Evolutionary conservation across 805 yeast genomes (phyloP).

Genomic region (Deakozyma indianensis): DNA sequence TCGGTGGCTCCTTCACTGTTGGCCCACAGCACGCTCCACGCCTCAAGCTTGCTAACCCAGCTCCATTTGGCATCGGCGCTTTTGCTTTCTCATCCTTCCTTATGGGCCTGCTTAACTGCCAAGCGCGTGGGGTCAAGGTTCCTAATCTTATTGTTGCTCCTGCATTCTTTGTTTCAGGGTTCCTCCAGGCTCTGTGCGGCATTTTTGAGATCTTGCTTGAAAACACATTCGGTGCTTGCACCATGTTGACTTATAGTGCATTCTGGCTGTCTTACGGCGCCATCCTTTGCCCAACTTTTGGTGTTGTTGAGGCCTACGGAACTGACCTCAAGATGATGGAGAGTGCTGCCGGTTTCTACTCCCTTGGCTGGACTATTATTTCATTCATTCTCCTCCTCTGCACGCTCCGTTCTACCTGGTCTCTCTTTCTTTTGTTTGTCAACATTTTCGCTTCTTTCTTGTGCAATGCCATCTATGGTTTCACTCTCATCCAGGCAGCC

Average conservation of each 20-base stretch:
- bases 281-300: constrained; percentile 36
- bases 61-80: constrained; percentile 47
- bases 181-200: constrained; percentile 48
- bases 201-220: constrained; percentile 54
- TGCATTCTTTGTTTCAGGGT: constrained; percentile 52
- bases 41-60: constrained; percentile 48
- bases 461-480: constrained; percentile 37
- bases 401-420: constrained; percentile 51
- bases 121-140: constrained; percentile 40
- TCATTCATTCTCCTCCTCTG: constrained; percentile 38
- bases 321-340: constrained; percentile 14
- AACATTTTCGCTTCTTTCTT: constrained; percentile 39
- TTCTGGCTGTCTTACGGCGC: constrained; percentile 58
- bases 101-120: constrained; percentile 37
- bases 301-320: constrained; percentile 30
- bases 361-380: constrained; percentile 51
- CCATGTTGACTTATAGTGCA: constrained; percentile 32
- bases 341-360: constrained; percentile 43
- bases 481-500: constrained; percentile 27
- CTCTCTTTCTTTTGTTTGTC: constrained; percentile 44
- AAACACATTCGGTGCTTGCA: constrained; percentile 51
- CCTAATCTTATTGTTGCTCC: constrained; percentile 44
- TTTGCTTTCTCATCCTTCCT: constrained; percentile 53
- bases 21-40: constrained; percentile 26
- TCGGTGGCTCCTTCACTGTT: constrained; percentile 42